phyloP scores from a whole-genome alignment of 2,329 filamentous ascomycete species.

The Ascochyta rabiei region DNA sequence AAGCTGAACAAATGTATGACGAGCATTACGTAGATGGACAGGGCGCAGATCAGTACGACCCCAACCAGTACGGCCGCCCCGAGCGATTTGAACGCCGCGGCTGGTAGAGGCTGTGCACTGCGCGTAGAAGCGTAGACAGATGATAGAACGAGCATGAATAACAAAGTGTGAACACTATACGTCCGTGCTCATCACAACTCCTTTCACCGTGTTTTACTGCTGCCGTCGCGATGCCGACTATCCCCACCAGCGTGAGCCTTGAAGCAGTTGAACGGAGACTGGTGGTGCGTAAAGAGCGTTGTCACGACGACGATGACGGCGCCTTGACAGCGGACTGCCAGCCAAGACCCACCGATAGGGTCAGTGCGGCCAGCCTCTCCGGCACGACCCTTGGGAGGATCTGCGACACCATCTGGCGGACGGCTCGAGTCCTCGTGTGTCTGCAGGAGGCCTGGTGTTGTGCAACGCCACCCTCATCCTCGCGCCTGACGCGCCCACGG shows the following conservation, averaged over 20 bases:
- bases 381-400: background rate
- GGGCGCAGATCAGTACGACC: constrained; percentile 54
- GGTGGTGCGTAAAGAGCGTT: no score
- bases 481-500: constrained; percentile 16
- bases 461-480: background rate
- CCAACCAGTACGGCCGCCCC: constrained; percentile 49
- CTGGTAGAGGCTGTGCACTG: constrained; percentile 29
- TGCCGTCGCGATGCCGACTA: background rate
- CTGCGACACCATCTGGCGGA: background rate
- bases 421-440: background rate
- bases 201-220: background rate
- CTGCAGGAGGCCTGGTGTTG: background rate
- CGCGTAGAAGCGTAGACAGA: background rate
- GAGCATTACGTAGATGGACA: constrained; percentile 54
- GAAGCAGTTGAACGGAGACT: no score
- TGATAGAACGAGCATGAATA: background rate
- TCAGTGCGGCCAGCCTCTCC: constrained; percentile 1
- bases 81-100: constrained; percentile 36
- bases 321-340: background rate
- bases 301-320: background rate
- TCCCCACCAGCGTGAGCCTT: no score
- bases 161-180: background rate
- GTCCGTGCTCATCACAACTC: no score
- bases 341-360: constrained; percentile 6
- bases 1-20: constrained; percentile 56